Conservation (phyloP, 495 filamentous ascomycete genomes). For the Thermochaetoides thermophila region DNA sequence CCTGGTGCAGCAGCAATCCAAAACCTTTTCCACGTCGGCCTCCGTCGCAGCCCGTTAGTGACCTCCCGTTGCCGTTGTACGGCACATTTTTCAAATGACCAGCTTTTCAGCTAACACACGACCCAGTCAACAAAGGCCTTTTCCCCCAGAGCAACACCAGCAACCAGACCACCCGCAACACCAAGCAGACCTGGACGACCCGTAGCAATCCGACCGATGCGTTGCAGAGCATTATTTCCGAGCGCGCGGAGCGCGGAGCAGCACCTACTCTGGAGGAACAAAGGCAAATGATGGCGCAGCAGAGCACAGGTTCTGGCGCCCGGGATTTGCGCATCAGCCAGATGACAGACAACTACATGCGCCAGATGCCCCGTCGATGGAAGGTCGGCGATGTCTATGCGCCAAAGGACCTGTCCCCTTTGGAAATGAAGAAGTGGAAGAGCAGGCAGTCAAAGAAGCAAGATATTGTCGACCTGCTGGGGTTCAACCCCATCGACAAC, state of each 20-base stretch:
- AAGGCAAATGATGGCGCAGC: slow-evolving; percentile 3
- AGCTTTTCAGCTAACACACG: neutral
- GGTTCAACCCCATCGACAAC: slow-evolving; percentile 64
- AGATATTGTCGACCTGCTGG: slow-evolving; percentile 71
- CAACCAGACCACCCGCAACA: slow-evolving; percentile 5
- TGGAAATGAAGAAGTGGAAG: slow-evolving; percentile 63
- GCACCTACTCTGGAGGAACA: neutral
- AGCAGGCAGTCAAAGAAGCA: slow-evolving; percentile 14
- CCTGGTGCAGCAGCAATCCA: slow-evolving; percentile 1
- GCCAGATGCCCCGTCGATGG: slow-evolving; percentile 44
- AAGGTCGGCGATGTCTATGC: slow-evolving; percentile 70
- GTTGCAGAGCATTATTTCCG: neutral
- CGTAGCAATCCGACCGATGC: slow-evolving; percentile 1
- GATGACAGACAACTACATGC: slow-evolving; percentile 19
- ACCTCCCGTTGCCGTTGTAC: neutral
- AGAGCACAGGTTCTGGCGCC: neutral
- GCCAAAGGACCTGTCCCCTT: slow-evolving; percentile 67
- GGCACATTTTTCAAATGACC: neutral
- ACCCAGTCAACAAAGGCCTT: slow-evolving; percentile 7
- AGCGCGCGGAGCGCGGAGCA: neutral
- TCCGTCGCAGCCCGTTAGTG: slow-evolving; percentile 4
- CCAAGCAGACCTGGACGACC: neutral
- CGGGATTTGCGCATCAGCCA: slow-evolving; percentile 5
- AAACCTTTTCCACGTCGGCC: slow-evolving; percentile 6
- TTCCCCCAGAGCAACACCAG: slow-evolving; percentile 12